Base-by-base conservation (phyloP, 106 monocot genomes). In the Dendrobium catenatum region DNA sequence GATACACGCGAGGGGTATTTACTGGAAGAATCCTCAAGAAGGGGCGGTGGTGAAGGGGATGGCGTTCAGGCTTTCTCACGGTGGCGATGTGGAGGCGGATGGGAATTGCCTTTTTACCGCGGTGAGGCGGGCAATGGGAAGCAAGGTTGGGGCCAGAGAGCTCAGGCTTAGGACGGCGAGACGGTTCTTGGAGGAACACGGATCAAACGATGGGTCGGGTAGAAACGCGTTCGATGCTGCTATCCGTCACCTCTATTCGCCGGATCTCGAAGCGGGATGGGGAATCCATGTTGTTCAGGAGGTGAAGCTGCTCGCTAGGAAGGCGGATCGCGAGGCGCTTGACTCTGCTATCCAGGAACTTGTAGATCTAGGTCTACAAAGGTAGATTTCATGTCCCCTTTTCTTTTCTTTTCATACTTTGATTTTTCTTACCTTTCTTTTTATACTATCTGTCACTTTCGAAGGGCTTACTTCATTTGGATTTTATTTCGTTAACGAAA, bases 261-360 rank as follows among this genome's bases (percentile, higher is more conserved):
- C 89, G 11, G 86, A 92, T 92, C 84, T 92, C 78, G 82, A 76
- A 79, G 82, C 80, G 0, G 89, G 92, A 0, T 92, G 89, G 92
- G 92, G 92, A 19, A 79, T 92, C 42, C 92, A 92, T 31, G 88
- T 92, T 18, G 84, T 92, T 3, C 89, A 92, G 81, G 89, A 92
- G 70, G 80, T 89, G 56, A 92, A 89, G 83, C 76, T 92, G 31
- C 89, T 92, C 20, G 89, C 85, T 0, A 86, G 58, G 85, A 88
- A 93, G 86, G 51, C 68, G 2, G 92, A 93, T 82, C 88, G 88
- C 9, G 77, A 78, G 20, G 33, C 16, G 4, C 76, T 88, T 9
- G 89, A 90, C 48, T 43, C 68, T 2, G 79, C 73, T 10, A 79
- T 83, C 8, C 72, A 79, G 58, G 83, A 83, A 68, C 94, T 98